Evolutionary conservation across 441 rosid species (phyloP), one percentile per base, ranked within the genome.

Genomic region (Arabidopsis lyrata): DNA sequence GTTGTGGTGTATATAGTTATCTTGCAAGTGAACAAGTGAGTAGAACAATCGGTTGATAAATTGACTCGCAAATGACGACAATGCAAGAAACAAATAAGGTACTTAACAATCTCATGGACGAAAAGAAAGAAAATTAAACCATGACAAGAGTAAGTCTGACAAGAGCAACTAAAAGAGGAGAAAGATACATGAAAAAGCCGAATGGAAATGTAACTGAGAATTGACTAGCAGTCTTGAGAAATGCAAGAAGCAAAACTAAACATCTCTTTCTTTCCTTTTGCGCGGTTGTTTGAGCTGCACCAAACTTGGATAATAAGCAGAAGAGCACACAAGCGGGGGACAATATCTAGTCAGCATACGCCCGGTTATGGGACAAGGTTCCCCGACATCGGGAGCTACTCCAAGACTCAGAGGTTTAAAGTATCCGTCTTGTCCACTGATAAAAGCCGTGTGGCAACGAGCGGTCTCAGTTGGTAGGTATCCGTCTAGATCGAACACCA

Each of bases 401-500:
- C 47, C 15, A 5, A 41, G 47, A 41, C 7, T 41, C 15, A 41
- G 7, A 41, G 47, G 2, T 41, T 41, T 41, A 6, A 41, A 41
- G 47, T 1, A 41, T 41, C 8, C 47, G 2, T 41, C 29, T 49
- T 20, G 7, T 49, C 54, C 54, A 18, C 5, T 49, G 5, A 49
- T 2, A 9, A 20, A 49, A 49, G 54, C 54, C 20, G 14, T 49
- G 54, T 49, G 29, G 54, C 20, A 20, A 5, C 29, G 27, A 49
- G 2, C 12, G 1, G 2, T 41, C 47, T 41, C 15, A 15, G 15
- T 14, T 5, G 5, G 47, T 41, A 41, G 47, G 15, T 48, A 48
- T 18, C 13, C 9, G 80, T 24, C 27, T 24, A 24, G 27, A 24
- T 24, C 27, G 53, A 48, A 48, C 11, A 48, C 53, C 53, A 48